These are phyloP conservation scores for Chlorociboria aeruginascens DNA, from an alignment of 495 filamentous ascomycete genomes.

Conservation along the genomic window DNA sequence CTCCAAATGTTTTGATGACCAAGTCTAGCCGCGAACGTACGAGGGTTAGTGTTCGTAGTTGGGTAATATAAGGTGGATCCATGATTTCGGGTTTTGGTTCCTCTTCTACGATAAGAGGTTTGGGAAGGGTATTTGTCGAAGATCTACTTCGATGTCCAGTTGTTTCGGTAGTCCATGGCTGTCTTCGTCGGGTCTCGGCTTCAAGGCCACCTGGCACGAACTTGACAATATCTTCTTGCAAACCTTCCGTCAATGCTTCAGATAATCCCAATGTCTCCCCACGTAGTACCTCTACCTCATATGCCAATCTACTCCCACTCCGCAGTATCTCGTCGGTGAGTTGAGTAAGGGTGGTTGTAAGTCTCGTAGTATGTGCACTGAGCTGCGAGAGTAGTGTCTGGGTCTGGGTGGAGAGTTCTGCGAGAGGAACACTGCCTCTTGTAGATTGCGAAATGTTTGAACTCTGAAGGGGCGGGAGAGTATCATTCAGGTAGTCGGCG, in stretches of 20 bases:
- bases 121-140: slow-evolving; percentile 11
- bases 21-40: slow-evolving; percentile 72
- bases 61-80: slow-evolving; percentile 60
- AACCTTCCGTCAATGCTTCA: slow-evolving; percentile 59
- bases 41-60: slow-evolving; percentile 70
- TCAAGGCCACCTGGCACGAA: slow-evolving; percentile 48
- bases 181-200: slow-evolving; percentile 10
- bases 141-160: slow-evolving; percentile 10
- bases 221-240: slow-evolving; percentile 55
- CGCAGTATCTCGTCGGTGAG: slow-evolving; percentile 92
- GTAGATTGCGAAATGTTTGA: slow-evolving; percentile 22
- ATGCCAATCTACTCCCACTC: slow-evolving; percentile 72
- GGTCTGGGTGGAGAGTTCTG: slow-evolving; percentile 68
- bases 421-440: slow-evolving; percentile 47
- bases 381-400: slow-evolving; percentile 77
- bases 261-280: slow-evolving; percentile 71
- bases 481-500: slow-evolving; percentile 67
- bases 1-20: slow-evolving; percentile 79
- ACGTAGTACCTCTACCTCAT: slow-evolving; percentile 86
- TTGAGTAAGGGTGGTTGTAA: slow-evolving; percentile 73
- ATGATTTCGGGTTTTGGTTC: slow-evolving; percentile 7
- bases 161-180: background rate
- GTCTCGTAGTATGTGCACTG: slow-evolving; percentile 71
- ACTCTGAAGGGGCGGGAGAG: slow-evolving; percentile 52
- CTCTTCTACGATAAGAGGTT: slow-evolving; percentile 12